Conservation (phyloP, 345 rosid genomes). For the Linum lewisii region DNA sequence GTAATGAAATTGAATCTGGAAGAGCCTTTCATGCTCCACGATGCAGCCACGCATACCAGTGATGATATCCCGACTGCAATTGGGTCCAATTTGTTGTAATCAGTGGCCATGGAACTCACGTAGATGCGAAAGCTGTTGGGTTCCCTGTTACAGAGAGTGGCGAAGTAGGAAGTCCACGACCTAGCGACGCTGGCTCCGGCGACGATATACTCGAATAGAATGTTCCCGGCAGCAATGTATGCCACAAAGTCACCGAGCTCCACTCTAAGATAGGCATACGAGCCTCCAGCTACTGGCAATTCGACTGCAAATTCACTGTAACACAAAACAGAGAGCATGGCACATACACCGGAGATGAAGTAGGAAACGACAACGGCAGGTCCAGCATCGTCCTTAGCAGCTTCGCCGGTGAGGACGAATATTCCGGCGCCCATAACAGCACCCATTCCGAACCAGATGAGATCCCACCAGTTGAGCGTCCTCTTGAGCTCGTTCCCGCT, state of each 20-base stretch:
- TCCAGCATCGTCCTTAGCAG: slow-evolving; percentile 38
- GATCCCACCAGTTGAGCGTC: slow-evolving; percentile 55
- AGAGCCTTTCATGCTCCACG: slow-evolving; percentile 20
- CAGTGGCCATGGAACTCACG: slow-evolving; percentile 12
- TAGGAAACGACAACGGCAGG: slow-evolving; percentile 46
- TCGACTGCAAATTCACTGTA: slow-evolving; percentile 48
- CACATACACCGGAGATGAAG: slow-evolving; percentile 36
- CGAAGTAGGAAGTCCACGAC: slow-evolving; percentile 19
- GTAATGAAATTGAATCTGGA: slow-evolving; percentile 17
- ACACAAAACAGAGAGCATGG: slow-evolving; percentile 44
- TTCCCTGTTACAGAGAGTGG: slow-evolving; percentile 16
- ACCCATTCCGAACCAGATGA: slow-evolving; percentile 58
- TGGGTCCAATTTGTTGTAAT: slow-evolving; percentile 19
- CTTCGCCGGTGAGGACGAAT: slow-evolving; percentile 58
- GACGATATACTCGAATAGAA: slow-evolving; percentile 18
- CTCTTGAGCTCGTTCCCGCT: slow-evolving; percentile 53
- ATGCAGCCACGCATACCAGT: slow-evolving; percentile 12
- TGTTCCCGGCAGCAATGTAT: slow-evolving; percentile 22
- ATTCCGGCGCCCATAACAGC: slow-evolving; percentile 56
- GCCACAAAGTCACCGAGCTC: slow-evolving; percentile 21
- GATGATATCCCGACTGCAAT: slow-evolving; percentile 11
- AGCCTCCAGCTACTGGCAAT: slow-evolving; percentile 54
- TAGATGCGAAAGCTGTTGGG: slow-evolving; percentile 15
- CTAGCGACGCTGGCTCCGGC: slow-evolving; percentile 16
- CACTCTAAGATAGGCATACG: slow-evolving; percentile 35